phyloP scores from a whole-genome alignment of 371 early-diverging fungal genomes.

The Rhizopus stolonifer region DNA sequence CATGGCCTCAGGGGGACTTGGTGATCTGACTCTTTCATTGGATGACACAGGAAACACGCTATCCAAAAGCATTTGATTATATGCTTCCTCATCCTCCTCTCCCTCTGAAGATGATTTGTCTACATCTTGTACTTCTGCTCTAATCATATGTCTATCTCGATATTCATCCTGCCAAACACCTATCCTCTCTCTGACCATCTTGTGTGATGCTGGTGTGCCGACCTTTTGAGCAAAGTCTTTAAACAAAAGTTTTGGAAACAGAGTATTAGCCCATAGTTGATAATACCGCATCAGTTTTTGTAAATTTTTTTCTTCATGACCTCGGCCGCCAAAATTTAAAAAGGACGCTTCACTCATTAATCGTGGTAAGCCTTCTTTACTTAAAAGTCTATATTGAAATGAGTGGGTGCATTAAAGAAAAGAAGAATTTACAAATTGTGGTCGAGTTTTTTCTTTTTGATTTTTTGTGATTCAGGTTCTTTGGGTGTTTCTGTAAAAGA shows the following conservation, averaged over 20 bases:
- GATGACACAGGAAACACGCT: background rate
- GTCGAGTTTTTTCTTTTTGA: constrained; percentile 7
- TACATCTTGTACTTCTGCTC: constrained; percentile 6
- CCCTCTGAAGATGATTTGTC: background rate
- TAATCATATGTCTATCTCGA: constrained; percentile 14
- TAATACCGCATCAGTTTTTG: constrained; percentile 51
- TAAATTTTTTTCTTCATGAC: constrained; percentile 42
- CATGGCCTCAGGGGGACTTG: background rate
- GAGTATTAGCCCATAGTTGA: constrained; percentile 55
- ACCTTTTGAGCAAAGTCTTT: constrained; percentile 40
- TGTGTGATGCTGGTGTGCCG: constrained; percentile 36
- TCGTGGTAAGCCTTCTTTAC: constrained; percentile 25
- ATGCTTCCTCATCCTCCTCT: background rate
- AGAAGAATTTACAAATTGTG: constrained; percentile 11
- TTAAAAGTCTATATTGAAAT: constrained; percentile 20
- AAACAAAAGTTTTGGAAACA: constrained; percentile 51
- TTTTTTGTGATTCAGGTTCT: background rate
- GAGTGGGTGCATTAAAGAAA: background rate
- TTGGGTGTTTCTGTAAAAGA: background rate
- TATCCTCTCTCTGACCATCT: constrained; percentile 23
- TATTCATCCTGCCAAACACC: constrained; percentile 32
- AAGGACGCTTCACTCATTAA: constrained; percentile 27
- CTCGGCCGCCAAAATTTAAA: constrained; percentile 33
- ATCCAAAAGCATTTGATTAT: background rate
- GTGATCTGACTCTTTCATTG: background rate